Percentiles rank a stretch among this genome's conserved stretches.
These are phyloP conservation scores for Leccinellum albellum DNA, from an alignment of 768 basidiomycete species.

Conservation along the genomic window DNA sequence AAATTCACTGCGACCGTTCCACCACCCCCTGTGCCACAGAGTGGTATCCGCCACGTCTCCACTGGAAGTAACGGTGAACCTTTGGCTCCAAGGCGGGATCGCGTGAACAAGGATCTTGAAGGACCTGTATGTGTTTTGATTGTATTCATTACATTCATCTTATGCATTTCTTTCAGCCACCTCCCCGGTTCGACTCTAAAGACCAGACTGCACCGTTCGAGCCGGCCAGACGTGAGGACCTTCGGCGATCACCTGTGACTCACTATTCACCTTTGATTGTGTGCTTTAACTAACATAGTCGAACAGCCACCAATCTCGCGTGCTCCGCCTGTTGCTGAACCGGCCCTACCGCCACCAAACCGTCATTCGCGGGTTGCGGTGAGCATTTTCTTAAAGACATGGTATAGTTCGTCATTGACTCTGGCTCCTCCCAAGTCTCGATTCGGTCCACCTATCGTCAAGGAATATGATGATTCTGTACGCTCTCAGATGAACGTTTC, in stretches of 20 bases:
- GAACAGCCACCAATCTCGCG: slow-evolving; percentile 8
- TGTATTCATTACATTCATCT: background rate
- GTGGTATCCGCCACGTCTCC: background rate
- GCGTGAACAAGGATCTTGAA: slow-evolving; percentile 19
- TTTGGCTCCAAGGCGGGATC: slow-evolving; percentile 15
- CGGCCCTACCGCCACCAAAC: background rate
- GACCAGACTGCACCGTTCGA: slow-evolving; percentile 6
- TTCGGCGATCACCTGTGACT: slow-evolving; percentile 19
- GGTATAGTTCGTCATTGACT: background rate
- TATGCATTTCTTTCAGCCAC: slow-evolving; percentile 14
- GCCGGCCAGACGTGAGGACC: slow-evolving; percentile 9
- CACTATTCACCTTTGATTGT: background rate
- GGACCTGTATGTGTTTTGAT: slow-evolving; percentile 17
- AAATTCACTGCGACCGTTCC: slow-evolving; percentile 18
- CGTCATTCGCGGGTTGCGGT: slow-evolving; percentile 19
- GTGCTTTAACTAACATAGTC: slow-evolving; percentile 1
- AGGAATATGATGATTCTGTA: slow-evolving; percentile 12
- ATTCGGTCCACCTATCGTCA: slow-evolving; percentile 30
- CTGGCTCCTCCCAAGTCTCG: slow-evolving; percentile 24
- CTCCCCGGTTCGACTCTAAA: slow-evolving; percentile 4
- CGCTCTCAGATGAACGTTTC: slow-evolving; percentile 8
- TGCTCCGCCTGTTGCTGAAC: slow-evolving; percentile 12
- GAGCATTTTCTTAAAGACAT: background rate
- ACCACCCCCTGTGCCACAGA: background rate
- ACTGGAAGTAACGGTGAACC: slow-evolving; percentile 22